A percentile compares a stretch with the other conserved stretches of the same genome.
Conservation (phyloP, 768 basidiomycete species). For the Boletus insuetus region DNA sequence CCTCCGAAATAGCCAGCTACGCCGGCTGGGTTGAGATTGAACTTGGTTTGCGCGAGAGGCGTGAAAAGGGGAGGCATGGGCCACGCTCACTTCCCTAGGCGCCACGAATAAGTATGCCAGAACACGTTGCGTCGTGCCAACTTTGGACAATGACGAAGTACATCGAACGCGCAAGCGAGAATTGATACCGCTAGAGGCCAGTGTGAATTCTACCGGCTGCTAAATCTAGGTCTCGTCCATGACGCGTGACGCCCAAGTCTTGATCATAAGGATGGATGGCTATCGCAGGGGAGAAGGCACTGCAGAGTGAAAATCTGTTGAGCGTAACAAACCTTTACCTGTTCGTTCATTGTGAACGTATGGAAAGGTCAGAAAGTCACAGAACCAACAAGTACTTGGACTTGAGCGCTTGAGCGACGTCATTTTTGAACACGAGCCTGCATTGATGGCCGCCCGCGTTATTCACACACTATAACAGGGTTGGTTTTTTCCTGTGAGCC, state of each 20-base stretch:
- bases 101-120: neutral
- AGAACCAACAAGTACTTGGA: too few relatives aligned
- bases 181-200: neutral
- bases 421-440: too few relatives aligned
- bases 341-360: too few relatives aligned
- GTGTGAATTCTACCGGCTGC: neutral
- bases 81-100: neutral
- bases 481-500: too few relatives aligned
- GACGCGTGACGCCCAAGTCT: neutral
- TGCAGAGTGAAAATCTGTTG: too few relatives aligned
- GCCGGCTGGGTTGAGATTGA: conserved; percentile 28
- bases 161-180: neutral
- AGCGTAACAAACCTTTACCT: too few relatives aligned
- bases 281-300: too few relatives aligned
- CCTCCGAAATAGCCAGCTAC: conserved; percentile 38
- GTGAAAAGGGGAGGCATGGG: conserved; percentile 10
- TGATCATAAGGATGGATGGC: neutral
- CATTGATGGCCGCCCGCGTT: too few relatives aligned
- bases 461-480: too few relatives aligned
- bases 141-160: neutral
- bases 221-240: neutral
- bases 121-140: too few relatives aligned
- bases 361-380: too few relatives aligned
- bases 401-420: too few relatives aligned
- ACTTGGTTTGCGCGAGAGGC: conserved; percentile 9